Conservation (phyloP, 1,284 basidiomycete species). For the Boletus hoseneyae region DNA sequence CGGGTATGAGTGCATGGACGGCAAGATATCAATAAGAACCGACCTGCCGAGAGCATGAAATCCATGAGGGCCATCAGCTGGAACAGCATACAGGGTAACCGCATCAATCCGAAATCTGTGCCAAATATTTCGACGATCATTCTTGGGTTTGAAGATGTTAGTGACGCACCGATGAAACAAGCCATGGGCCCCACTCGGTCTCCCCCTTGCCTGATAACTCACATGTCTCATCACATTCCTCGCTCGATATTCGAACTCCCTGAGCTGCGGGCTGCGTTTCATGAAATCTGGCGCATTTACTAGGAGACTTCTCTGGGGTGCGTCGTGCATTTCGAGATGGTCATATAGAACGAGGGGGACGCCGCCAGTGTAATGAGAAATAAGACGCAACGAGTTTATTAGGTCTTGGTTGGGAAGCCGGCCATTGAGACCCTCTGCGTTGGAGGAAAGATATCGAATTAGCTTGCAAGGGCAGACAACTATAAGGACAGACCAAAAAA, state of each 20-base stretch:
- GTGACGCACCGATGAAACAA: conserved; percentile 69
- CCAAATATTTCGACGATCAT: conserved; percentile 11
- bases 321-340: conserved; percentile 53
- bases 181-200: conserved; percentile 75
- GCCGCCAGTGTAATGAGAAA: conserved; percentile 68
- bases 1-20: neutral
- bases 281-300: conserved; percentile 48
- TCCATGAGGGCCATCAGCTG: conserved; percentile 90
- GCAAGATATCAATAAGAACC: conserved; percentile 18
- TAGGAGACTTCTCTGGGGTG: conserved; percentile 34
- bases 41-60: conserved; percentile 90
- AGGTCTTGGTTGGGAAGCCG: conserved; percentile 96
- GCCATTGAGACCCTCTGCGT: conserved; percentile 91
- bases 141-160: neutral
- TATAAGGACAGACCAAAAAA: conserved; percentile 71
- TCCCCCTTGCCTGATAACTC: conserved; percentile 65
- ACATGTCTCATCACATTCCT: conserved; percentile 66
- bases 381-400: conserved; percentile 77
- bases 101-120: conserved; percentile 90
- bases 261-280: conserved; percentile 41
- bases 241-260: conserved; percentile 54
- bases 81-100: conserved; percentile 85
- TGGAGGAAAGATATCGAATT: neutral
- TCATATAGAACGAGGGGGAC: conserved; percentile 80
- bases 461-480: neutral